Percentiles rank a stretch among this genome's conserved stretches.
Conservation (phyloP, 306 rosid genomes). For the Prunus salicina region DNA sequence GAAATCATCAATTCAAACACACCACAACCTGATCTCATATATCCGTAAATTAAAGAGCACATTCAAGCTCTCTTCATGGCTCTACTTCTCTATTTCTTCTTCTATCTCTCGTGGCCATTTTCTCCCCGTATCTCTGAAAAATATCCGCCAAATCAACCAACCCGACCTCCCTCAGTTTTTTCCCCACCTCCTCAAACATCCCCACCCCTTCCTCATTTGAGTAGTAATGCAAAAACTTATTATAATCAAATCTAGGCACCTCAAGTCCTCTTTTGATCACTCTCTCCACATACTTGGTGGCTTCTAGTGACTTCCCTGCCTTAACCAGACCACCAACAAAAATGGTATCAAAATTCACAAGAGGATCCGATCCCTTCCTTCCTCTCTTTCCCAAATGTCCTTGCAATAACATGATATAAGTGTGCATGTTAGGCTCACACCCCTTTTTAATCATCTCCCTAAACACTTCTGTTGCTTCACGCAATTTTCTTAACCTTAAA, state of each 20-base stretch:
- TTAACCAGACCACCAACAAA: conserved; percentile 72
- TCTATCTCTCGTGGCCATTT: conserved; percentile 75
- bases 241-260: conserved; percentile 87
- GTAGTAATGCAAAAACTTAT: conserved; percentile 64
- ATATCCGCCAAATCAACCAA: conserved; percentile 83
- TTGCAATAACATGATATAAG: conserved; percentile 78
- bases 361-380: conserved; percentile 67
- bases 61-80: not conserved
- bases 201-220: conserved; percentile 76
- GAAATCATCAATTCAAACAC: no score
- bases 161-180: conserved; percentile 75
- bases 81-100: conserved; percentile 38
- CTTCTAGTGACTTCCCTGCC: conserved; percentile 48
- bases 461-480: conserved; percentile 80
- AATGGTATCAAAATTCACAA: conserved; percentile 70
- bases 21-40: no score
- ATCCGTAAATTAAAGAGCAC: not conserved
- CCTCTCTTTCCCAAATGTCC: conserved; percentile 66
- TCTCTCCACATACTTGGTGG: conserved; percentile 84
- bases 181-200: conserved; percentile 76
- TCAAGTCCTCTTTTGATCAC: conserved; percentile 59
- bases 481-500: conserved; percentile 53
- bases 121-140: conserved; percentile 74
- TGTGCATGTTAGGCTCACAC: conserved; percentile 66
- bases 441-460: conserved; percentile 62